These are phyloP conservation scores for Microdochium nivale DNA, from an alignment of 2,329 filamentous ascomycete genomes.

Conservation along the genomic window DNA sequence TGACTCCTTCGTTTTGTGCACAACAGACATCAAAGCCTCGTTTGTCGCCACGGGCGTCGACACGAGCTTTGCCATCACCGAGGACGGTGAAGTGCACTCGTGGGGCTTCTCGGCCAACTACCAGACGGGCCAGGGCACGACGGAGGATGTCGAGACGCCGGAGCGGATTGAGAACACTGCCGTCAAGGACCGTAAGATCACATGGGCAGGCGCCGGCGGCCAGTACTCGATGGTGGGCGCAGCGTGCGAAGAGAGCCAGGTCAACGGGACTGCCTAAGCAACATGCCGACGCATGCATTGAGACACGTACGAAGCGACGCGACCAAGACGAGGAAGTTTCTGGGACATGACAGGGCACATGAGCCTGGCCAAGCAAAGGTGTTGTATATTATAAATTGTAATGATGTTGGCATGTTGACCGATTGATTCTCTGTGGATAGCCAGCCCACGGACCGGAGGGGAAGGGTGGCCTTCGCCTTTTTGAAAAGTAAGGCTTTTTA, in stretches of 20 bases:
- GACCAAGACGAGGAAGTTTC: background rate
- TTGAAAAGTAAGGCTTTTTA: no score
- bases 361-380: no score
- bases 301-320: background rate
- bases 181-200: conserved; percentile 63
- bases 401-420: no score
- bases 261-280: background rate
- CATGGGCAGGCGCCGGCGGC: conserved; percentile 77
- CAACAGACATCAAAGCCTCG: conserved; percentile 38
- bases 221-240: conserved; percentile 66
- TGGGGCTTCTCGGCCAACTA: conserved; percentile 80
- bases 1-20: background rate
- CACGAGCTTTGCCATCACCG: conserved; percentile 63
- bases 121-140: conserved; percentile 68
- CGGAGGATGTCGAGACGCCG: conserved; percentile 71
- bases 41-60: conserved; percentile 59
- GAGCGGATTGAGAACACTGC: conserved; percentile 81
- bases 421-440: no score
- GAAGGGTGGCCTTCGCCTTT: no score
- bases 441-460: no score
- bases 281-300: background rate
- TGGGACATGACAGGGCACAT: background rate
- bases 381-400: no score
- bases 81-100: conserved; percentile 60
- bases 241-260: conserved; percentile 8